Conservation (phyloP, 2,329 filamentous ascomycete species). For the Torrubiellomyces zombiae region DNA sequence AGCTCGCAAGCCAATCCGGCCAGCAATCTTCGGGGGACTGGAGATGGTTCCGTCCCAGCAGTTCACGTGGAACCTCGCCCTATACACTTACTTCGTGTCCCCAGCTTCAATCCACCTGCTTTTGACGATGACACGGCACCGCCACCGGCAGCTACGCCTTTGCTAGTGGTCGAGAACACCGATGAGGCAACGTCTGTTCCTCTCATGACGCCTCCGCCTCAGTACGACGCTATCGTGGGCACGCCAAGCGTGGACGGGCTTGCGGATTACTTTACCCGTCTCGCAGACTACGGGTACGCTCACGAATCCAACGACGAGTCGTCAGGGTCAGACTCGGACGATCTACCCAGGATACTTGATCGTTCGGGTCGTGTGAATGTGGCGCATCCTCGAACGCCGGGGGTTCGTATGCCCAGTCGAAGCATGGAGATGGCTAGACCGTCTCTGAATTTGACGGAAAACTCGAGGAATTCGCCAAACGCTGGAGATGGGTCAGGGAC, state of each 20-base stretch:
- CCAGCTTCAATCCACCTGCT: constrained; percentile 75
- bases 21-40: constrained; percentile 8
- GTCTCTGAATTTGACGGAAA: constrained; percentile 5
- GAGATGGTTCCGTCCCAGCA: constrained; percentile 5
- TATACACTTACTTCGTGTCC: constrained; percentile 68
- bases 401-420: constrained; percentile 34
- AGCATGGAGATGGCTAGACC: constrained; percentile 37
- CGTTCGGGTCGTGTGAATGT: constrained; percentile 40
- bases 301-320: constrained; percentile 20
- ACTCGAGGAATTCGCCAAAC: neutral
- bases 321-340: constrained; percentile 22
- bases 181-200: constrained; percentile 7
- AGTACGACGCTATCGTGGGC: constrained; percentile 66
- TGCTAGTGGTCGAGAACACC: constrained; percentile 9
- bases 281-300: constrained; percentile 51
- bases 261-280: constrained; percentile 72
- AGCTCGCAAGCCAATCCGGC: constrained; percentile 15
- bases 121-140: constrained; percentile 55
- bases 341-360: constrained; percentile 29
- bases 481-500: constrained; percentile 5
- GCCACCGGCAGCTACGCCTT: constrained; percentile 17
- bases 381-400: constrained; percentile 37
- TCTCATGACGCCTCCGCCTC: constrained; percentile 64
- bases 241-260: constrained; percentile 50
- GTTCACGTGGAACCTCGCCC: constrained; percentile 38